Conservation (phyloP, 495 filamentous ascomycete species). For the Thermothielavioides terrestris region DNA sequence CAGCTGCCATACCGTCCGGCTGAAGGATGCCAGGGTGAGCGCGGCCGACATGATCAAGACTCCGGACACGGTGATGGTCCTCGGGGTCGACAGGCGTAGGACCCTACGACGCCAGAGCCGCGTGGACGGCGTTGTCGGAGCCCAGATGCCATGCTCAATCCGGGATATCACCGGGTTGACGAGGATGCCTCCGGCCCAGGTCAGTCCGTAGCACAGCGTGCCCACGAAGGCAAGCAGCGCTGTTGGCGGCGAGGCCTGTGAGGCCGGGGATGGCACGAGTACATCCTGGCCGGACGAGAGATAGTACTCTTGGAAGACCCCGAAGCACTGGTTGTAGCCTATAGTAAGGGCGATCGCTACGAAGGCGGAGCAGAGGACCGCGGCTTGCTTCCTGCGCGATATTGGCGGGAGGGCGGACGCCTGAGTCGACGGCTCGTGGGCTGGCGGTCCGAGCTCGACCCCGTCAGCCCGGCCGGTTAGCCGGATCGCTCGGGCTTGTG, state of each 20-base stretch:
- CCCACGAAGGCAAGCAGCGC: constrained; percentile 43
- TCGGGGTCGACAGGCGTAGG: constrained; percentile 17
- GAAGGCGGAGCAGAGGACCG: constrained; percentile 37
- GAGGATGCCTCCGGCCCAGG: constrained; percentile 42
- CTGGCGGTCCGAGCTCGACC: no score
- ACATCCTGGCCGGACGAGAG: constrained; percentile 33
- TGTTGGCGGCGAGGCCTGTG: constrained; percentile 23
- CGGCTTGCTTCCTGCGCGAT: constrained; percentile 35
- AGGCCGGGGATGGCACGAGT: constrained; percentile 24
- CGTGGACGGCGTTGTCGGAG: constrained; percentile 7
- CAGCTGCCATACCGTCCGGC: constrained; percentile 37
- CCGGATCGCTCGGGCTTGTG: background rate
- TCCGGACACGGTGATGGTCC: constrained; percentile 27
- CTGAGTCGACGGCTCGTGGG: background rate
- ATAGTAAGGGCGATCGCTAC: constrained; percentile 39
- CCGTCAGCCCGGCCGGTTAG: background rate
- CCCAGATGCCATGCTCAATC: constrained; percentile 25
- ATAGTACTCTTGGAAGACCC: constrained; percentile 44
- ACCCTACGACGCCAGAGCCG: constrained; percentile 18
- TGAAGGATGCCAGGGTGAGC: constrained; percentile 30
- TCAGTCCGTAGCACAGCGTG: constrained; percentile 40
- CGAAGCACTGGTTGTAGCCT: constrained; percentile 43
- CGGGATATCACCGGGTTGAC: constrained; percentile 42
- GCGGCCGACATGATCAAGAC: constrained; percentile 30
- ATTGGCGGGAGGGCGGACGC: constrained; percentile 5